These are phyloP conservation scores for Albifimbria verrucaria DNA, from an alignment of 2,329 filamentous ascomycete species.

Conservation along the genomic window DNA sequence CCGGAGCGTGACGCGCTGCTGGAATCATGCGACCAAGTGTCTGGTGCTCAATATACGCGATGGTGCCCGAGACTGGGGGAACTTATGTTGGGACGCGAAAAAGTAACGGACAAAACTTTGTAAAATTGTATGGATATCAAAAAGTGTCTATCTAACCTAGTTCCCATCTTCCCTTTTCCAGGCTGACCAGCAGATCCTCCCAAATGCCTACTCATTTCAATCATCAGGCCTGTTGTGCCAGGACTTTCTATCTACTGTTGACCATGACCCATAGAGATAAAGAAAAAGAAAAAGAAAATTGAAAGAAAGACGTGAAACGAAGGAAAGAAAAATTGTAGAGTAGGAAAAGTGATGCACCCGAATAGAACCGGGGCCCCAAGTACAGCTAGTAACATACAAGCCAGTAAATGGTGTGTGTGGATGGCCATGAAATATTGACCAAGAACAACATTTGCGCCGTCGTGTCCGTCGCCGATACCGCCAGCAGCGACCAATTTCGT, in stretches of 20 bases:
- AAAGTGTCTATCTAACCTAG: conserved; percentile 1
- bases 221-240: conserved; percentile 1
- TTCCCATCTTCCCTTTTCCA: background rate
- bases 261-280: conserved; percentile 4
- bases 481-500: too few relatives aligned
- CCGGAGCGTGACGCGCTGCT: too few relatives aligned
- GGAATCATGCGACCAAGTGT: too few relatives aligned
- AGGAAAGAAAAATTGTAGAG: conserved; percentile 1
- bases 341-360: background rate
- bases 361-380: background rate
- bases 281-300: conserved; percentile 3
- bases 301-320: background rate
- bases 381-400: background rate
- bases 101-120: background rate
- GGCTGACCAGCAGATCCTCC: conserved; percentile 3
- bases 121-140: background rate
- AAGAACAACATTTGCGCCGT: too few relatives aligned
- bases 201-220: conserved; percentile 2
- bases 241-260: conserved; percentile 7
- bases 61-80: too few relatives aligned
- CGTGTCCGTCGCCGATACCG: too few relatives aligned
- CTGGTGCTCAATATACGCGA: too few relatives aligned
- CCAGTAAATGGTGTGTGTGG: too few relatives aligned
- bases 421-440: too few relatives aligned
- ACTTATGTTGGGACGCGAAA: background rate